A percentile compares a stretch with the other conserved stretches of the same genome.
Conservation (phyloP, 2,329 filamentous ascomycete genomes). For the Polychaeton citri region DNA sequence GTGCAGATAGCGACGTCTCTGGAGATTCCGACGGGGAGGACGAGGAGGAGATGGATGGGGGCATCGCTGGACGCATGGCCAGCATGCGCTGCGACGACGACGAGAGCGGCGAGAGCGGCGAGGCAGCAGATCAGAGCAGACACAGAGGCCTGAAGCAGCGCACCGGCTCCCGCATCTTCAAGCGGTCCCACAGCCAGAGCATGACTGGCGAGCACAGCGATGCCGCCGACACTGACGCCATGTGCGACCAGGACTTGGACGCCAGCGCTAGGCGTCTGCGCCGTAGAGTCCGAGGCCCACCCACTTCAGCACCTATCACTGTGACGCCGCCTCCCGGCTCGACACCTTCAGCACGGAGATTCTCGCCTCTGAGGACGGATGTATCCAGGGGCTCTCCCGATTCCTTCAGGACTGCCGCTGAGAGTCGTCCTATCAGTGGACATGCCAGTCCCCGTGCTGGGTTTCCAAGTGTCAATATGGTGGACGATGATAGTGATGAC, state of each 20-base stretch:
- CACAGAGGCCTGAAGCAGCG: slow-evolving; percentile 28
- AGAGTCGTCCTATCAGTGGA: not conserved
- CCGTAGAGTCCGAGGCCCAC: slow-evolving; percentile 26
- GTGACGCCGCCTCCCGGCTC: not conserved
- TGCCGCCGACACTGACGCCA: slow-evolving; percentile 16
- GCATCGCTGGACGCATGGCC: slow-evolving; percentile 5
- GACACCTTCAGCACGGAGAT: not conserved
- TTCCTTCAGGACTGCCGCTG: not conserved
- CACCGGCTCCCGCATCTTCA: slow-evolving; percentile 24
- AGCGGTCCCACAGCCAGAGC: slow-evolving; percentile 33
- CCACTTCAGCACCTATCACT: not conserved
- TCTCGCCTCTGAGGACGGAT: not conserved
- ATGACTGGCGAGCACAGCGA: slow-evolving; percentile 30
- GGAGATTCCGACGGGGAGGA: slow-evolving; percentile 7
- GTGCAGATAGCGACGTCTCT: slow-evolving; percentile 16
- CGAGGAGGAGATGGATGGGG: slow-evolving; percentile 9
- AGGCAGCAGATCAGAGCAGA: slow-evolving; percentile 6
- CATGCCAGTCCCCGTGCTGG: not conserved
- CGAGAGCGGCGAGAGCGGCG: slow-evolving; percentile 13
- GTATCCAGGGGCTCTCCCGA: not conserved
- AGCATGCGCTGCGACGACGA: slow-evolving; percentile 21
- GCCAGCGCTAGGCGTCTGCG: slow-evolving; percentile 28
- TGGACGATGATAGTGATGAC: not conserved
- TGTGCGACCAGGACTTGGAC: slow-evolving; percentile 26
- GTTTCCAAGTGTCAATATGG: not conserved